phyloP scores from a whole-genome alignment of 495 filamentous ascomycete genomes.

The Neurospora tetrasperma region DNA sequence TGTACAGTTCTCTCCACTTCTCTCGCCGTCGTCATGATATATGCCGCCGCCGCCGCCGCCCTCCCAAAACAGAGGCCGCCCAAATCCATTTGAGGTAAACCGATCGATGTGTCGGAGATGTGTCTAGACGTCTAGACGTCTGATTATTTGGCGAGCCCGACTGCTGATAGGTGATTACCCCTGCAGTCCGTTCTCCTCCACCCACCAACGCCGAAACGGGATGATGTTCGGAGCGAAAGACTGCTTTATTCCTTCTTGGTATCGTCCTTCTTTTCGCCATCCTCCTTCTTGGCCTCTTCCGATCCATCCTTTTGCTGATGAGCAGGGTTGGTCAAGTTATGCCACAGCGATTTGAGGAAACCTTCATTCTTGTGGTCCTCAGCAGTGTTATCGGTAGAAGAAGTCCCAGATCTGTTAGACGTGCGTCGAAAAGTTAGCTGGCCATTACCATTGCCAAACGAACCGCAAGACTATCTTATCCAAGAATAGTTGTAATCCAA shows the following conservation, averaged over 20 bases:
- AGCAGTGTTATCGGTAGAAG: neutral
- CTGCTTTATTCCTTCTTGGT: slow-evolving; percentile 38
- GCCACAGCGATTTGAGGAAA: slow-evolving; percentile 83
- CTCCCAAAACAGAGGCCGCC: neutral
- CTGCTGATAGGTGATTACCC: too few species aligned
- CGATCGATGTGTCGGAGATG: neutral
- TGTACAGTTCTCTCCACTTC: neutral
- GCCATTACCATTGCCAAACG: neutral
- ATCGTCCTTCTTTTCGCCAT: slow-evolving; percentile 30
- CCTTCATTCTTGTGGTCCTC: slow-evolving; percentile 57
- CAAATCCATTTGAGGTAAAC: neutral
- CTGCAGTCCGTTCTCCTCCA: neutral
- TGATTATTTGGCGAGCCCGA: neutral
- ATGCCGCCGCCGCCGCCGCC: neutral
- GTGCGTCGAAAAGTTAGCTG: slow-evolving; percentile 1
- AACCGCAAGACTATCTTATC: neutral
- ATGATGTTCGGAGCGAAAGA: neutral
- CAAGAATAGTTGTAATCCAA: neutral
- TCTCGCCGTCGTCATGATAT: neutral
- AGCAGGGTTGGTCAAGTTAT: slow-evolving; percentile 66
- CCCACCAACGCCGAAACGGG: neutral
- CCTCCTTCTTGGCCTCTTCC: slow-evolving; percentile 14
- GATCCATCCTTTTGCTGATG: slow-evolving; percentile 26
- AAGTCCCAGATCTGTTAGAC: slow-evolving; percentile 2
- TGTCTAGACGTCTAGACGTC: neutral